These are phyloP conservation scores for Meyerozyma guilliermondii DNA, from an alignment of 1,139 yeast species.

Conservation along the genomic window DNA sequence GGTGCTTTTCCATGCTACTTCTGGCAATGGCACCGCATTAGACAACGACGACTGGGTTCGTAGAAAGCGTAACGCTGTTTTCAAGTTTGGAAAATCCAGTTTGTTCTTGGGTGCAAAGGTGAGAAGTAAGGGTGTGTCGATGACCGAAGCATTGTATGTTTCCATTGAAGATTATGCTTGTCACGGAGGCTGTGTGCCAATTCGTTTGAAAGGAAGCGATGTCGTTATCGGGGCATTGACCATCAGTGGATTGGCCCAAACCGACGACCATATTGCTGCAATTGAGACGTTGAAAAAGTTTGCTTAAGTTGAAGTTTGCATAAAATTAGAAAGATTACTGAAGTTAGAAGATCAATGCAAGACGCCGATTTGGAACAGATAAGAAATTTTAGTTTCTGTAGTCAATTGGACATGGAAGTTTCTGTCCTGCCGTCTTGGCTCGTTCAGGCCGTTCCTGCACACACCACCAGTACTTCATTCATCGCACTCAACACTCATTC, in stretches of 20 bases:
- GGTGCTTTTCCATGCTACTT: conserved; percentile 45
- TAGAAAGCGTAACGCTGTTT: conserved; percentile 48
- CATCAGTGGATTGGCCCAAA: conserved; percentile 54
- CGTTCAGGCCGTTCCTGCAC: neutral
- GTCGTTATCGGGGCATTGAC: conserved; percentile 51
- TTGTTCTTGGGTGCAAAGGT: conserved; percentile 50
- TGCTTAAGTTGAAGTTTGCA: neutral
- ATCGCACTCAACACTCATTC: neutral
- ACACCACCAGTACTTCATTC: neutral
- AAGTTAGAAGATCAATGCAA: too few species aligned
- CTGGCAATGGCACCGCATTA: conserved; percentile 34
- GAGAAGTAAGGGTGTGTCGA: conserved; percentile 19
- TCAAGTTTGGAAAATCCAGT: conserved; percentile 50
- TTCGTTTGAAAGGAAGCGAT: conserved; percentile 39
- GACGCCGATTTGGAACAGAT: too few species aligned
- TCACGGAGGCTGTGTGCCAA: conserved; percentile 63
- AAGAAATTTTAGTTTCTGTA: too few species aligned
- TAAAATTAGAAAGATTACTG: too few species aligned
- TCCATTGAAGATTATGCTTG: conserved; percentile 46
- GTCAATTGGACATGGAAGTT: too few species aligned
- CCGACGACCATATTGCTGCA: conserved; percentile 43
- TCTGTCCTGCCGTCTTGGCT: too few species aligned
- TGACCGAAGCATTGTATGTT: conserved; percentile 38
- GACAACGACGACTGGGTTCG: conserved; percentile 60
- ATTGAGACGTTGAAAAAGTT: conserved; percentile 13